Evolutionary conservation across 2,329 filamentous ascomycete species (phyloP), one percentile per base, ranked within the genome.

Genomic region (Pochonia chlamydosporia): DNA sequence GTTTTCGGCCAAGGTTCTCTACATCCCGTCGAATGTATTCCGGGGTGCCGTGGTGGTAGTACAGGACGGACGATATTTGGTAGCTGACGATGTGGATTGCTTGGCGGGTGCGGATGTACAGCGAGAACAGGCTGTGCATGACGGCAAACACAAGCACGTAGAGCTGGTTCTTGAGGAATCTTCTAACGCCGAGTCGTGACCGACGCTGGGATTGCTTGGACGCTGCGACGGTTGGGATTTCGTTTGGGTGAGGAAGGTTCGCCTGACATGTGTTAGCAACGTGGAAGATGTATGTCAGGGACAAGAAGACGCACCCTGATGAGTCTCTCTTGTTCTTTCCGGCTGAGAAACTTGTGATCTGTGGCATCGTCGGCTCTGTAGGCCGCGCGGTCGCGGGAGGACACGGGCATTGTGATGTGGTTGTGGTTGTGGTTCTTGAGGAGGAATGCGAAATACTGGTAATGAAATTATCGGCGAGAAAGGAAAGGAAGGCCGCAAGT

Each of bases 31-130:
- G 83, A 56, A 99, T 96, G 62, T 96, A 82, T 63, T 95, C 89
- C 7, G 93, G 93, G 1, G 92, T 95, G 44, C 89, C 87, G 67
- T 99, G 93, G 70, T 99, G 95, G 71, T 99, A 93, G 65, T 92
- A 91, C 46, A 95, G 75, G 51, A 97, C 79, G 9, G 89, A 87
- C 45, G 89, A 80, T 53, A 92, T 72, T 50, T 87, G 84, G 63
- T 93, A 87, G 56, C 82, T 74, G 43, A 95, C 76, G 8, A 85
- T 80, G 64, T 92, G 85, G 70, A 89, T 93, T 47, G 82, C 81
- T 62, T 89, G 84, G 49, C 91, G 84, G 49, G 89, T 69, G 52
- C 90, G 86, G 55, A 96, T 85, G 65, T 93, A 95, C 54, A 97
- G 72, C 6, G 89, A 92, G 70, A 96, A 97, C 55, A 96, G 64